Conservation (phyloP, 495 filamentous ascomycete genomes). For the Staphylotrichum longicolle region DNA sequence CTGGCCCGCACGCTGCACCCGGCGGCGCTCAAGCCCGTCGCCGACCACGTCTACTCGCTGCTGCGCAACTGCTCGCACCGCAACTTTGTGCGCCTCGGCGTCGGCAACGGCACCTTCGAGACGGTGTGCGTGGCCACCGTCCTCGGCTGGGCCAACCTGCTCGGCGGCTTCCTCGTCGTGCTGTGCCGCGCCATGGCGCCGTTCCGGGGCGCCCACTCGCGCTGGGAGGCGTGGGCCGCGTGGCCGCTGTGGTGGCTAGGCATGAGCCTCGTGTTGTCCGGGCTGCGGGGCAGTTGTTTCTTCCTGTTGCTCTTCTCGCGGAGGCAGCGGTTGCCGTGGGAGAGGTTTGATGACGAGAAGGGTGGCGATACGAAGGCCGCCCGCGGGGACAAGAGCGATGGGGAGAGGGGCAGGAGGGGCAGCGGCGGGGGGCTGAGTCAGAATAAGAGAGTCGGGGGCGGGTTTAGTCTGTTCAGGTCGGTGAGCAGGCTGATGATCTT, state of each 20-base stretch:
- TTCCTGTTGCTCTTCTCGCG: constrained; percentile 44
- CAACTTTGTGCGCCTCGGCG: constrained; percentile 49
- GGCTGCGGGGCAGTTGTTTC: constrained; percentile 42
- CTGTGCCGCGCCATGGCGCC: constrained; percentile 36
- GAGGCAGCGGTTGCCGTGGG: constrained; percentile 43
- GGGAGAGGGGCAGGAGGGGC: constrained; percentile 12
- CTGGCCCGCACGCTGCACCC: constrained; percentile 31
- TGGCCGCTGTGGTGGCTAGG: constrained; percentile 46
- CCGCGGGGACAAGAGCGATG: not conserved
- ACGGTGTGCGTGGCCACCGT: constrained; percentile 43
- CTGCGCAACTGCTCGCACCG: constrained; percentile 51
- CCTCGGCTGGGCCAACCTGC: constrained; percentile 35
- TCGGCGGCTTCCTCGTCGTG: constrained; percentile 36
- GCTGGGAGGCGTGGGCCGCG: constrained; percentile 39
- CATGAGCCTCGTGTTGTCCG: constrained; percentile 37
- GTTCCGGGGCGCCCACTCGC: constrained; percentile 31
- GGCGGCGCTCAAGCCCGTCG: constrained; percentile 34
- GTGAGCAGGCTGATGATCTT: constrained; percentile 45
- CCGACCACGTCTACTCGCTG: constrained; percentile 45
- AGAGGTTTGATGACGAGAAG: constrained; percentile 38
- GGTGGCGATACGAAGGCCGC: constrained; percentile 5
- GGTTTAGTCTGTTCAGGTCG: constrained; percentile 22
- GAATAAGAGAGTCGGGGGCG: constrained; percentile 11
- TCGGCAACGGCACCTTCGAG: constrained; percentile 46
- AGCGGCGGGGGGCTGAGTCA: constrained; percentile 13